phyloP scores from a whole-genome alignment of 768 basidiomycete genomes.

The Lentinula edodes region DNA sequence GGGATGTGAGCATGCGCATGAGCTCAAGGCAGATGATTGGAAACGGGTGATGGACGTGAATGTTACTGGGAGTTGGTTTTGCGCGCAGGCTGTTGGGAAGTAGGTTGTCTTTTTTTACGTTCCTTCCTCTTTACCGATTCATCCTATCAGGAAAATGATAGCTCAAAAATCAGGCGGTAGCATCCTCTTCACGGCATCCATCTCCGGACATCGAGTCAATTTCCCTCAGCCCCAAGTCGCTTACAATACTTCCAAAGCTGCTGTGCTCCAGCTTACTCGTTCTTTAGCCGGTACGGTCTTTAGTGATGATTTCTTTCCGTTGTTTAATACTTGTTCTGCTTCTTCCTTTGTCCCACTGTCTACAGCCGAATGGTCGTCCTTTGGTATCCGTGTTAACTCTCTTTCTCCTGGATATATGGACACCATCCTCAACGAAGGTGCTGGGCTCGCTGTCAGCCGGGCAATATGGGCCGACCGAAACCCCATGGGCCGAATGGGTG shows the following conservation, averaged over 20 bases:
- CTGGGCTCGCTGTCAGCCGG: slow-evolving; percentile 24
- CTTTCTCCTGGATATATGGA: slow-evolving; percentile 72
- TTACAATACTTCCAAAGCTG: slow-evolving; percentile 71
- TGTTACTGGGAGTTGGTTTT: slow-evolving; percentile 40
- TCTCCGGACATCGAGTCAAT: slow-evolving; percentile 35
- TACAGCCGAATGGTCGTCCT: slow-evolving; percentile 53
- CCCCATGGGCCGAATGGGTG: slow-evolving; percentile 39
- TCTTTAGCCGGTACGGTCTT: slow-evolving; percentile 44
- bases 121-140: neutral
- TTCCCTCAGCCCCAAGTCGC: slow-evolving; percentile 47
- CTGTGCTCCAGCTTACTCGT: slow-evolving; percentile 75
- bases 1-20: slow-evolving; percentile 24
- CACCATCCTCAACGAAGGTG: slow-evolving; percentile 39
- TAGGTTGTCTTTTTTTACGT: slow-evolving; percentile 9
- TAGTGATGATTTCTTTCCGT: neutral
- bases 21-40: slow-evolving; percentile 28
- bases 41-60: slow-evolving; percentile 34
- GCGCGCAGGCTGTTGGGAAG: slow-evolving; percentile 36
- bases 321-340: neutral
- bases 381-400: slow-evolving; percentile 64
- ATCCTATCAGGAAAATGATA: slow-evolving; percentile 31
- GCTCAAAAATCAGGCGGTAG: slow-evolving; percentile 33
- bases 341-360: too few species aligned
- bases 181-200: slow-evolving; percentile 37
- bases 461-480: slow-evolving; percentile 32